Conservation (phyloP, 768 basidiomycete species). For the Chlorophyllum brunneum region DNA sequence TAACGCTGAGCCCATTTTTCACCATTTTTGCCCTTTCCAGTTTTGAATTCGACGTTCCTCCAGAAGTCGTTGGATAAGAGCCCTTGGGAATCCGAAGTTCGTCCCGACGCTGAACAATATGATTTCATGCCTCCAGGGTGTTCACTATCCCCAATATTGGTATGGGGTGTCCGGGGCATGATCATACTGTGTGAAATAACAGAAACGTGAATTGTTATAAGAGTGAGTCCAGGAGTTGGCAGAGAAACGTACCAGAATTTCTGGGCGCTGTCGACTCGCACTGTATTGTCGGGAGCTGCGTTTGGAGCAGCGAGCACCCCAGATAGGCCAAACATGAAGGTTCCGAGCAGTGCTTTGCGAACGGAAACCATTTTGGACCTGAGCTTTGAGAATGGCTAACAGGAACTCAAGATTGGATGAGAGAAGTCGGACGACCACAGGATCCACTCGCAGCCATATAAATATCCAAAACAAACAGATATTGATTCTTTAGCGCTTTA, state of each 20-base stretch:
- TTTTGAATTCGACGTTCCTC: constrained; percentile 46
- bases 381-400: neutral
- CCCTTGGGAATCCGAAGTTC: constrained; percentile 40
- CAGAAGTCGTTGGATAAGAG: constrained; percentile 44
- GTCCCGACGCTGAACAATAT: constrained; percentile 45
- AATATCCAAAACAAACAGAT: too few relatives aligned
- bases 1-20: constrained; percentile 41
- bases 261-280: constrained; percentile 40
- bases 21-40: constrained; percentile 37
- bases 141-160: constrained; percentile 55
- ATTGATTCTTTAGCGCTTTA: too few relatives aligned
- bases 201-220: neutral
- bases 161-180: constrained; percentile 48
- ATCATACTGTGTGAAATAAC: constrained; percentile 33
- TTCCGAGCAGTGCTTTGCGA: neutral
- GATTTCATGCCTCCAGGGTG: constrained; percentile 51
- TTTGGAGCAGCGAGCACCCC: constrained; percentile 16
- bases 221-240: neutral
- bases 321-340: neutral
- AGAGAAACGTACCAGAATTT: constrained; percentile 39
- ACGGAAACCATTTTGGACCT: neutral
- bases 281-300: constrained; percentile 44
- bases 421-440: neutral
- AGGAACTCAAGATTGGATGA: neutral
- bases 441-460: too few relatives aligned